phyloP scores from a whole-genome alignment of 495 filamentous ascomycete species.

The Aspergillus haitiensis region DNA sequence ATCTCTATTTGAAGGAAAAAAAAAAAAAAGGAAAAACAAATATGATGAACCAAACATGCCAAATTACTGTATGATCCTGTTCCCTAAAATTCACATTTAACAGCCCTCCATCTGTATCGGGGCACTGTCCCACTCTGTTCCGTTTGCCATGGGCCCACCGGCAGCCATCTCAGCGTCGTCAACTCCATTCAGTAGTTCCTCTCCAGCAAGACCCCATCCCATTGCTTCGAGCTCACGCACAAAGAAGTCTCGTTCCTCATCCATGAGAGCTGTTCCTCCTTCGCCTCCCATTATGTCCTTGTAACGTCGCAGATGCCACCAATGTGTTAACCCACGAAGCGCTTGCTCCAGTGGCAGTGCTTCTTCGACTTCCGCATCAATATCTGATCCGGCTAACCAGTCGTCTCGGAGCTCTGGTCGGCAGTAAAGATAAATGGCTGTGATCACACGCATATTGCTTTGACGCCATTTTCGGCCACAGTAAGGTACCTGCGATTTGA shows the following conservation, averaged over 20 bases:
- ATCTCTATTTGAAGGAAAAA: conserved; percentile 16
- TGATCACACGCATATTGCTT: conserved; percentile 97
- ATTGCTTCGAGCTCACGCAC: conserved; percentile 83
- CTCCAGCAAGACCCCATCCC: conserved; percentile 54
- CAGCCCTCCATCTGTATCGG: conserved; percentile 48
- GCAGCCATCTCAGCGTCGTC: conserved; percentile 51
- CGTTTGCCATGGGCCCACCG: conserved; percentile 37
- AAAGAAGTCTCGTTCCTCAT: conserved; percentile 89
- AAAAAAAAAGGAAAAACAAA: not conserved
- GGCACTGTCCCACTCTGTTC: conserved; percentile 50
- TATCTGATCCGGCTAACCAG: conserved; percentile 87
- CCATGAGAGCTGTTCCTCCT: conserved; percentile 54
- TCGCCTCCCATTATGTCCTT: conserved; percentile 76
- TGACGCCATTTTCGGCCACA: conserved; percentile 98
- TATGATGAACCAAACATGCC: not conserved
- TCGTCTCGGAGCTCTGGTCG: conserved; percentile 90
- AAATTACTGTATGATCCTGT: not conserved
- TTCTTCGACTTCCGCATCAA: conserved; percentile 91
- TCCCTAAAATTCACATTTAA: conserved; percentile 12
- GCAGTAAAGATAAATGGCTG: conserved; percentile 90
- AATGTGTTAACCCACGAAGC: conserved; percentile 80
- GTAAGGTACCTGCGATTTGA: conserved; percentile 97
- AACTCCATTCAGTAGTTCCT: conserved; percentile 35
- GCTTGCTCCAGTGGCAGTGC: conserved; percentile 88
- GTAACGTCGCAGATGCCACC: conserved; percentile 84